Evolutionary conservation across 495 filamentous ascomycete genomes (phyloP).

Genomic region (Penicillium argentinense): DNA sequence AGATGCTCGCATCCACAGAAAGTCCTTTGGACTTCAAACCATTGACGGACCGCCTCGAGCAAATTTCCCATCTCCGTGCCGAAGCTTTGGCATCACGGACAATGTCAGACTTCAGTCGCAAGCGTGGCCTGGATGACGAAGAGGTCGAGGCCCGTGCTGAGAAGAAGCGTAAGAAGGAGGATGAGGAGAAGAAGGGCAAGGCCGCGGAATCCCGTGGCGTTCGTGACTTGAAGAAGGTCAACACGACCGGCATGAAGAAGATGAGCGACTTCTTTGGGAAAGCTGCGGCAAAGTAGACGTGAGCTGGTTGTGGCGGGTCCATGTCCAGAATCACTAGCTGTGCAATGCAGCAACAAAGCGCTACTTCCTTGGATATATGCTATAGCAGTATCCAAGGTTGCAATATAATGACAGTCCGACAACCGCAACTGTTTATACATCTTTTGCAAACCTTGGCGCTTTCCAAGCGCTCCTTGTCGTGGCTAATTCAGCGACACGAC

Average conservation of each 20-base stretch:
- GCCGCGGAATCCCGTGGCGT: slow-evolving; percentile 70
- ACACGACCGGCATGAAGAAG: slow-evolving; percentile 93
- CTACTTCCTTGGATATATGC: neutral
- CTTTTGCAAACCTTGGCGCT: neutral
- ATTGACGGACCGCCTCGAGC: slow-evolving; percentile 63
- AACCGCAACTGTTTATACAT: too few relatives aligned
- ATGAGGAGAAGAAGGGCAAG: slow-evolving; percentile 77
- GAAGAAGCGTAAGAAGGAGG: slow-evolving; percentile 67
- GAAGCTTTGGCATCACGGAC: slow-evolving; percentile 68
- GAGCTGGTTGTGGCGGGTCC: slow-evolving; percentile 1
- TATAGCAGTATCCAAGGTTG: neutral
- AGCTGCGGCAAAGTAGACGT: slow-evolving; percentile 44
- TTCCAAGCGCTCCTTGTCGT: neutral
- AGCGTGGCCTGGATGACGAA: slow-evolving; percentile 69
- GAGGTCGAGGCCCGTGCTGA: slow-evolving; percentile 52
- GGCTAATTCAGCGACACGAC: neutral
- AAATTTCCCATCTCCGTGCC: slow-evolving; percentile 61
- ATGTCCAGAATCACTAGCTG: neutral
- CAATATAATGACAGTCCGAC: too few relatives aligned
- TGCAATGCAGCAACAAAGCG: neutral
- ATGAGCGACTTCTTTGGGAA: slow-evolving; percentile 93
- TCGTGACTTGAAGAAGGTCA: slow-evolving; percentile 79
- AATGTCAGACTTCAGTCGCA: slow-evolving; percentile 70
- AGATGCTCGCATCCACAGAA: slow-evolving; percentile 43
- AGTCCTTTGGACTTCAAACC: slow-evolving; percentile 65